Percentiles rank a stretch among this genome's conserved stretches.
Conservation (phyloP, 1,284 basidiomycete species). For the Caloboletus firmus region DNA sequence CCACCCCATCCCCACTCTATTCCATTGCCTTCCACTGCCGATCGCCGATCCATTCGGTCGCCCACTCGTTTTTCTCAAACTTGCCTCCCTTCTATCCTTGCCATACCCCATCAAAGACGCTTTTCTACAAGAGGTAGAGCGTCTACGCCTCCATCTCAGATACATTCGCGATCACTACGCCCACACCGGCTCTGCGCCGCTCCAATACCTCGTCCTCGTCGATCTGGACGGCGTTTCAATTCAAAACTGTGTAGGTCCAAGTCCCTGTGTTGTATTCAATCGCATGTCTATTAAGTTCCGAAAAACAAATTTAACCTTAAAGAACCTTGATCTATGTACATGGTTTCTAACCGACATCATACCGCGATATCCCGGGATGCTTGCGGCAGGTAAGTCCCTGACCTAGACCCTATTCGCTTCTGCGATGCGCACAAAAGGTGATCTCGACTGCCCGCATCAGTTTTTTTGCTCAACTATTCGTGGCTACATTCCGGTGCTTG, state of each 20-base stretch:
- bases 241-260: constrained; percentile 55
- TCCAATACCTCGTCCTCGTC: constrained; percentile 72
- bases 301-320: constrained; percentile 1
- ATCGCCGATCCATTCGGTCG: constrained; percentile 59
- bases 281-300: constrained; percentile 8
- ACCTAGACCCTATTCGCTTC: neutral
- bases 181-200: constrained; percentile 34
- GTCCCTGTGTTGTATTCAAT: constrained; percentile 5
- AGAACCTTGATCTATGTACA: constrained; percentile 61
- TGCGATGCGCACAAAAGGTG: neutral
- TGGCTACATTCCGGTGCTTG: constrained; percentile 82
- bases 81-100: constrained; percentile 37
- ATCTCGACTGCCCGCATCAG: constrained; percentile 34
- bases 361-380: constrained; percentile 75
- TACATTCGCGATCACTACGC: constrained; percentile 43
- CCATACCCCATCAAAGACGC: constrained; percentile 42
- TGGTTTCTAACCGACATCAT: constrained; percentile 67
- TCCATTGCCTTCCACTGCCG: constrained; percentile 52
- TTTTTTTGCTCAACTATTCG: constrained; percentile 79
- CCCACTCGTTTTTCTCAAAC: constrained; percentile 54
- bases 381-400: constrained; percentile 59
- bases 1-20: constrained; percentile 30
- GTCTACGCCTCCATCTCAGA: constrained; percentile 48
- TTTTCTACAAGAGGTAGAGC: constrained; percentile 53
- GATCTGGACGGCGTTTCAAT: constrained; percentile 63